Evolutionary conservation across 2,329 filamentous ascomycete genomes (phyloP).

Genomic region (Fusarium torreyae): DNA sequence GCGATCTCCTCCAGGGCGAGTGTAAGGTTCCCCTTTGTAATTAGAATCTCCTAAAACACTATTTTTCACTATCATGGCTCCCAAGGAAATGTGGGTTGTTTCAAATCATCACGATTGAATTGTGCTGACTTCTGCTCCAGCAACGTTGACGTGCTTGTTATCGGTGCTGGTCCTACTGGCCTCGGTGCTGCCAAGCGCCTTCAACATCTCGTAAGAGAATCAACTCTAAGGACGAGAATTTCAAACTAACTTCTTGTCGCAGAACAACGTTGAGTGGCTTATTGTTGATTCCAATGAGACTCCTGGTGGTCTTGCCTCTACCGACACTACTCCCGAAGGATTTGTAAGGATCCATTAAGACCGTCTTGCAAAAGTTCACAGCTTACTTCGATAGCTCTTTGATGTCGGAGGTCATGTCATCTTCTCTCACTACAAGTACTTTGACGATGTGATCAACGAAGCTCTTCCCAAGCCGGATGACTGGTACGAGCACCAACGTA

Average conservation of each 20-base stretch:
- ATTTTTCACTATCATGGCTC: too few relatives aligned
- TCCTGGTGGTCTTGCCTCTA: slow-evolving; percentile 95
- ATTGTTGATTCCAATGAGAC: slow-evolving; percentile 94
- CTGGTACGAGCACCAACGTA: slow-evolving; percentile 98
- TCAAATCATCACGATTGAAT: too few relatives aligned
- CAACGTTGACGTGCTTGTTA: slow-evolving; percentile 96
- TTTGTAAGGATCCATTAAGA: slow-evolving; percentile 76
- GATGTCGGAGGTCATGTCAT: slow-evolving; percentile 99
- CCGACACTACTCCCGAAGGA: slow-evolving; percentile 94
- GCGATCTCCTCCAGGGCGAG: too few relatives aligned
- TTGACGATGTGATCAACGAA: slow-evolving; percentile 98
- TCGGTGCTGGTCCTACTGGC: slow-evolving; percentile 97
- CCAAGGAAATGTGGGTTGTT: too few relatives aligned
- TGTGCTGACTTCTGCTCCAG: slow-evolving; percentile 60
- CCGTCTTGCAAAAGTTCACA: too few relatives aligned
- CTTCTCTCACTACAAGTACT: slow-evolving; percentile 99
- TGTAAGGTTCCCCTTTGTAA: too few relatives aligned
- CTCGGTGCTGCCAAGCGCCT: slow-evolving; percentile 98
- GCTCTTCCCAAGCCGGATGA: slow-evolving; percentile 93
- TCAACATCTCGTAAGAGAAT: slow-evolving; percentile 86
- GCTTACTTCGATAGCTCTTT: slow-evolving; percentile 77
- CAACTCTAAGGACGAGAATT: slow-evolving; percentile 45
- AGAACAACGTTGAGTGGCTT: slow-evolving; percentile 96
- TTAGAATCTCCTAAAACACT: too few relatives aligned
- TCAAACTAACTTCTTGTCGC: slow-evolving; percentile 46